Percentiles rank a stretch among this genome's conserved stretches.
These are phyloP conservation scores for Petunia hybrid DNA, from an alignment of 305 asterid species.

Conservation along the genomic window DNA sequence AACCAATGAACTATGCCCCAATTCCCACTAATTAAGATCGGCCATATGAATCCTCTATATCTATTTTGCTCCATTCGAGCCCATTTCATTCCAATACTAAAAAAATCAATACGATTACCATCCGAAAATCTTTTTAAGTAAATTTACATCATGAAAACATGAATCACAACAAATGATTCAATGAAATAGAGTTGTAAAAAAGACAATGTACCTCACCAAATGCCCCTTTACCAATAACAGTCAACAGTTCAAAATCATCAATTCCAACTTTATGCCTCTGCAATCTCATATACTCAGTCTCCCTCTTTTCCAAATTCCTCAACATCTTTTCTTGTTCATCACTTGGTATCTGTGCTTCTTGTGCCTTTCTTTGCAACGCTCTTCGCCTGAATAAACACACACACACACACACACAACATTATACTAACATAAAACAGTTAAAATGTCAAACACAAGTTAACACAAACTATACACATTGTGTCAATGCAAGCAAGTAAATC, in stretches of 20 bases:
- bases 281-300: slow-evolving; percentile 93
- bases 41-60: slow-evolving; percentile 5
- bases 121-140: background rate
- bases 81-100: background rate
- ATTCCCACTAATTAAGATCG: background rate
- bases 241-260: slow-evolving; percentile 94
- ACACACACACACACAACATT: background rate
- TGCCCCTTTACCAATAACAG: slow-evolving; percentile 95
- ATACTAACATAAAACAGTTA: background rate
- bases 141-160: background rate
- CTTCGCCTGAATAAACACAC: slow-evolving; percentile 63
- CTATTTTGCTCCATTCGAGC: background rate
- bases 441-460: background rate
- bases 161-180: background rate
- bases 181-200: background rate
- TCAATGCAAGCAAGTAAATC: background rate
- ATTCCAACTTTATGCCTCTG: slow-evolving; percentile 97
- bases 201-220: slow-evolving; percentile 71
- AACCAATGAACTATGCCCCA: slow-evolving; percentile 13
- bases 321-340: slow-evolving; percentile 89
- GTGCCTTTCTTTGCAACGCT: slow-evolving; percentile 87
- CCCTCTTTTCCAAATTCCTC: slow-evolving; percentile 89
- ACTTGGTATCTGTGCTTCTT: slow-evolving; percentile 80
- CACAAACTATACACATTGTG: background rate
- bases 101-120: background rate